phyloP scores from a whole-genome alignment of 2,329 filamentous ascomycete species.

The Magnaporthiopsis poae region DNA sequence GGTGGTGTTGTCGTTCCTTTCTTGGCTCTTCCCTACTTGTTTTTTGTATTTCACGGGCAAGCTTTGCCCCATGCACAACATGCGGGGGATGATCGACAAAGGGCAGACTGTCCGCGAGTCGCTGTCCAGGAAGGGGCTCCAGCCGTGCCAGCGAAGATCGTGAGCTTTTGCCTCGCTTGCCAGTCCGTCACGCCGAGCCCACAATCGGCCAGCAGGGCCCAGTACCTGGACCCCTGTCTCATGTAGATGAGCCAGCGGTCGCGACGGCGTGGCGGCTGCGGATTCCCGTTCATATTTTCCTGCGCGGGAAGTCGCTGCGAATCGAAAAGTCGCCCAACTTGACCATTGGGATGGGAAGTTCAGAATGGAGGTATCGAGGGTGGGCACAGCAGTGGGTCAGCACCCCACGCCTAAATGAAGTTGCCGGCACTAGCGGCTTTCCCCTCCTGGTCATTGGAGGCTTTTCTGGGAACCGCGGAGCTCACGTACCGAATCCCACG shows the following conservation, averaged over 20 bases:
- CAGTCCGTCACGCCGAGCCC: not conserved
- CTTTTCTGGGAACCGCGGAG: constrained; percentile 3
- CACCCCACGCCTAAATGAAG: not conserved
- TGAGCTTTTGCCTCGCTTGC: not conserved
- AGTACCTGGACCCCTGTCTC: not conserved
- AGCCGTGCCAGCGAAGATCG: not conserved
- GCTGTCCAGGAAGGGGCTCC: not conserved
- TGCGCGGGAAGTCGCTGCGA: not conserved
- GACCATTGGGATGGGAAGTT: not conserved
- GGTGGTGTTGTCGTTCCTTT: not conserved
- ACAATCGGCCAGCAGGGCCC: no score
- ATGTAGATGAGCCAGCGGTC: not conserved
- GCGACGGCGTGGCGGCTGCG: no score
- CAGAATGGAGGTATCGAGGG: no score
- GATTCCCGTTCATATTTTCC: not conserved
- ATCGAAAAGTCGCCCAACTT: not conserved
- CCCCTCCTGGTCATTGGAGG: constrained; percentile 1
- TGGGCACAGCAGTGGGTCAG: not conserved
- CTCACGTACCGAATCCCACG: constrained; percentile 1
- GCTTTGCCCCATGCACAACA: not conserved
- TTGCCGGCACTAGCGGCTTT: not conserved
- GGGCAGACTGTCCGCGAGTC: not conserved
- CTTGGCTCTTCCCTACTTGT: not conserved
- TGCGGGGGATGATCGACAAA: not conserved
- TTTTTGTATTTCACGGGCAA: not conserved